Evolutionary conservation across 768 basidiomycete genomes (phyloP), one percentile per base, ranked within the genome.

Genomic region (Suillus subluteus): DNA sequence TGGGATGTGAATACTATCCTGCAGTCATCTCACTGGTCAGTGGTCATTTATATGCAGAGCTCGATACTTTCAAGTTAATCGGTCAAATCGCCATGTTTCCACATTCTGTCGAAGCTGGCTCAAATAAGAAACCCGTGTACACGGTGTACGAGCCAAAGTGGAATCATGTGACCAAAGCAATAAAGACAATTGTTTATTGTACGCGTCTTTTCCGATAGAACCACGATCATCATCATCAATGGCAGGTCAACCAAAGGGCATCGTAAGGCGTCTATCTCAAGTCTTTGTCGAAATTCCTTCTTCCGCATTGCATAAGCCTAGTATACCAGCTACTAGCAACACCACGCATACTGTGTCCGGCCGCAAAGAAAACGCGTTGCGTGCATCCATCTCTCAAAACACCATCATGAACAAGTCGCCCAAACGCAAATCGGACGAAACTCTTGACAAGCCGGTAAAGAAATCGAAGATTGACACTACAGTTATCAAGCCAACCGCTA

Each of bases 251-350:
- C 32, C 68, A 50, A 63, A 66, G 15, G 32, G 58, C 56, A 23
- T 32, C 61, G 30, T 58, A 69, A 41, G 78, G 74, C 18, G 81
- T 71, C 62, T 76, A 18, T 82, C 81, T 46, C 81, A 81, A 70
- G 83, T 87, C 44, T 92, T 82, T 71, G 86, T 91, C 56, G 84
- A 90, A 65, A 80, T 91, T 21, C 87, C 89, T 1, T 74, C 80
- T 2, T 86, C 84, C 38, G 83, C 86, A 1, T 74, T 81, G 62
- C 75, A 75, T 62, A 68, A 72, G 18, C 69, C 76, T 69, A 56
- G 18, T 43, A 43, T 41, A 43, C 40, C 59, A 61, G 9, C 58
- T 16, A 65, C 56, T 65, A 76, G 70, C 65, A 69, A 71, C 65
- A 55, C 64, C 61, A 68, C 67, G 58, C 76, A 73, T 70, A 73